Evolutionary conservation across 108 stramenopile species (phyloP), one percentile per base, ranked within the genome.

Genomic region (Pseudonitzschia multiseries): DNA sequence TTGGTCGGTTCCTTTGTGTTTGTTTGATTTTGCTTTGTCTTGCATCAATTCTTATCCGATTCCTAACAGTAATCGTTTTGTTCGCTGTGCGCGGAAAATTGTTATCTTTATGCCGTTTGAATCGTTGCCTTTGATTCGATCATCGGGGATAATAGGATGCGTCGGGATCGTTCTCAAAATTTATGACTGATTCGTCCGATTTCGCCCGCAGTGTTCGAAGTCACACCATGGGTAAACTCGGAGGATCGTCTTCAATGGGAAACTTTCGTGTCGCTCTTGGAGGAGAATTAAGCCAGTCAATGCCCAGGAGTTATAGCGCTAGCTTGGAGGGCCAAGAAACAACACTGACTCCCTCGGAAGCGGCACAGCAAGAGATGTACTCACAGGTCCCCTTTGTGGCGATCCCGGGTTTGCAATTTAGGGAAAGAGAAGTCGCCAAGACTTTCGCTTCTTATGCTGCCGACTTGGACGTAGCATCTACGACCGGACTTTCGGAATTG

Each of bases 311-410:
- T 4, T 91, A 91, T 53, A 83, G 82, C 52, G 86, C 89, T 51
- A 76, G 69, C 40, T 48, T 44, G 31, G 86, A 87, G 72, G 91
- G 88, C 31, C 66, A 71, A 0, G 22, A 4, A 3, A 64, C 76
- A 4, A 84, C 77, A 51, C 73, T 91, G 36, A 92, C 91, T 20
- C 94, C 91, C 32, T 69, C 89, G 18, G 84, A 95, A 81, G 72
- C 93, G 77, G 90, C 90, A 41, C 84, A 87, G 13, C 92, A 88
- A 46, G 92, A 95, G 62, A 74, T 95, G 51, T 95, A 95, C 78
- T 78, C 80, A 18, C 84, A 85, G 50, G 69, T 95, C 67, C 94
- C 94, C 42, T 95, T 91, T 79, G 74, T 78, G 12, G 90, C 94
- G 59, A 84, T 95, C 18, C 82, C 89, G 77, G 94, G 94, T 54